Conservation (phyloP, 2,329 filamentous ascomycete species). For the Calonectria leucothoes region DNA sequence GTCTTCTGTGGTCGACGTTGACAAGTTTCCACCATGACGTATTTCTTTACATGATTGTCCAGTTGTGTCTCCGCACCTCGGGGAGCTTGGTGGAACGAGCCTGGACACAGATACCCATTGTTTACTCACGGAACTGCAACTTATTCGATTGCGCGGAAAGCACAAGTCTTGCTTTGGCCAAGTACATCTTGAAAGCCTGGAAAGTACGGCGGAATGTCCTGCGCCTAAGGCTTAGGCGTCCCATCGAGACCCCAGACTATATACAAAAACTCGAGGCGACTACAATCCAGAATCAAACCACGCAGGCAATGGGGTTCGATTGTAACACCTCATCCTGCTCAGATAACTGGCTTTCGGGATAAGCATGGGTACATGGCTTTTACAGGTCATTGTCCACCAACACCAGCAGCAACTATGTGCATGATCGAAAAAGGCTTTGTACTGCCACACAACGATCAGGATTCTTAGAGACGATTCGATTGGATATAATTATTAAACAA, state of each 20-base stretch:
- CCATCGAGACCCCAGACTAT: background rate
- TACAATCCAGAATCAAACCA: background rate
- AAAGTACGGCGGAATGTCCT: background rate
- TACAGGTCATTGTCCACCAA: background rate
- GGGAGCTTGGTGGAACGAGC: conserved; percentile 13
- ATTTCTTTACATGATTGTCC: conserved; percentile 10
- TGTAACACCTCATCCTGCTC: background rate
- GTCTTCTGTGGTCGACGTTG: conserved; percentile 6
- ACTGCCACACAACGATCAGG: background rate
- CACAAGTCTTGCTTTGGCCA: background rate
- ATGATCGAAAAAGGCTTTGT: background rate
- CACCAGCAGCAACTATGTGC: background rate
- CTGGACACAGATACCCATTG: background rate
- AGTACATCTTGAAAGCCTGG: conserved; percentile 9
- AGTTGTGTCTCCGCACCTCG: conserved; percentile 8
- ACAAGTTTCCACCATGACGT: conserved; percentile 10
- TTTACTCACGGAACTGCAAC: background rate
- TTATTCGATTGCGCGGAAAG: background rate
- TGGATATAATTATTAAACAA: background rate
- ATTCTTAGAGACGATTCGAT: background rate
- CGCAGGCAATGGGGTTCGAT: background rate
- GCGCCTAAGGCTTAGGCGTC: background rate
- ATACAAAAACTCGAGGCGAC: background rate
- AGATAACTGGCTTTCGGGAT: background rate
- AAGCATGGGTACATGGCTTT: background rate